Base-by-base conservation (phyloP, 2,329 filamentous ascomycete species). In the Fusarium napiforme region DNA sequence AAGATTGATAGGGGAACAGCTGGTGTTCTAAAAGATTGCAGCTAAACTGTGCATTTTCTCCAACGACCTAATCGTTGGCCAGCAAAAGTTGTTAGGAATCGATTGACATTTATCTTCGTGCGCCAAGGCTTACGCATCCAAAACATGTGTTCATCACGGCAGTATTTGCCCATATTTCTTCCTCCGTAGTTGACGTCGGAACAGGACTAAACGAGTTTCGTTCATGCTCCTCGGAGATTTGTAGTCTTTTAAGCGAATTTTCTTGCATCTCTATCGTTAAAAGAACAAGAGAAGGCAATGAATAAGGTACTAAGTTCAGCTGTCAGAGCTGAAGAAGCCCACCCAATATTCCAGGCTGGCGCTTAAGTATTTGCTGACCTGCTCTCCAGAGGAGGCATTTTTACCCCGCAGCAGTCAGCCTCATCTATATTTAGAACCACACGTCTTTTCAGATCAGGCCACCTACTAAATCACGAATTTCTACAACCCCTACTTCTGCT, bases 301-400 rank as follows among this genome's bases (percentile, higher is more conserved):
- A 5, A 21, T 1, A 7, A 9, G 1, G 4, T 8, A 15, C 5
- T 3, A 7, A n/a, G n/a, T n/a, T n/a, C n/a, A n/a, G n/a, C n/a
- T n/a, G n/a, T n/a, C 4, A 26, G 23, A 16, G 32, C n/a, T n/a
- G 32, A 19, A 7, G 11, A 28, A 9, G 11, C 7, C 23, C 4
- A 19, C 23, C 16, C 3, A 8, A 11, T 11, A 26, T 26, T 45
- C 1, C 7, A 45, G 23, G 2, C 23, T 19, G 23, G 43, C 43
- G 43, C 43, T 45, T 26, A 26, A 12, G 16, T 26, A 26, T 9
- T 5, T 19, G 40, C 21, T 42, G n/a, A 23, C n/a, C 0, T 16
- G 2, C 9, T 34, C 32, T 2, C 0, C 4, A 4, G 15, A 43
- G 15, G 18, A 28, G 23, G 23, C 23, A 7, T 19, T 9, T 3